Conservation (phyloP, 2,329 filamentous ascomycete species). For the Cladophialophora bantiana region DNA sequence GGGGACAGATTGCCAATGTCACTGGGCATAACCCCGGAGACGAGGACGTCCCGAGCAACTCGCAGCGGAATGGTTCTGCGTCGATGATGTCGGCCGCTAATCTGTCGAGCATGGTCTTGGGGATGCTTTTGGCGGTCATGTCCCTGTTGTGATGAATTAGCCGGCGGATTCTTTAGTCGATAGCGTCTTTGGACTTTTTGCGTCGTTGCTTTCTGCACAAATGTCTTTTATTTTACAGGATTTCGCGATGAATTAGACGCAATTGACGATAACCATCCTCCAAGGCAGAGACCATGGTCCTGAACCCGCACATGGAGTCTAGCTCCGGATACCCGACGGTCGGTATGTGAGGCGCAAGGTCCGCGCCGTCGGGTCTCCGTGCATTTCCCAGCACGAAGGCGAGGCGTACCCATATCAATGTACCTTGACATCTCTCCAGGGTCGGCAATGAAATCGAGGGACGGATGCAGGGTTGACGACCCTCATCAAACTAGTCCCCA, state of each 20-base stretch:
- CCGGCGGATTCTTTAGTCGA: neutral
- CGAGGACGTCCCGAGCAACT: neutral
- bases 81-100: neutral
- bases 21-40: slow-evolving; percentile 23
- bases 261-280: neutral
- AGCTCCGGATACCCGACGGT: too few species aligned
- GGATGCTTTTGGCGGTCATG: neutral
- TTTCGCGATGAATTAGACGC: neutral
- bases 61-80: slow-evolving; percentile 6
- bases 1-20: slow-evolving; percentile 27
- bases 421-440: neutral
- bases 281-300: too few species aligned
- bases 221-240: neutral
- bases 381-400: too few species aligned
- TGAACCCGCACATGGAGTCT: too few species aligned
- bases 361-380: too few species aligned
- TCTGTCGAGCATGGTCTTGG: slow-evolving; percentile 6
- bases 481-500: neutral
- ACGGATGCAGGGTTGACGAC: neutral
- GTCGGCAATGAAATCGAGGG: neutral
- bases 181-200: too few species aligned
- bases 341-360: too few species aligned
- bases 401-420: neutral
- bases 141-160: neutral
- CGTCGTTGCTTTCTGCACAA: neutral